These are phyloP conservation scores for Cardamine chenopodiifolia DNA, from an alignment of 345 rosid genomes.

Conservation along the genomic window DNA sequence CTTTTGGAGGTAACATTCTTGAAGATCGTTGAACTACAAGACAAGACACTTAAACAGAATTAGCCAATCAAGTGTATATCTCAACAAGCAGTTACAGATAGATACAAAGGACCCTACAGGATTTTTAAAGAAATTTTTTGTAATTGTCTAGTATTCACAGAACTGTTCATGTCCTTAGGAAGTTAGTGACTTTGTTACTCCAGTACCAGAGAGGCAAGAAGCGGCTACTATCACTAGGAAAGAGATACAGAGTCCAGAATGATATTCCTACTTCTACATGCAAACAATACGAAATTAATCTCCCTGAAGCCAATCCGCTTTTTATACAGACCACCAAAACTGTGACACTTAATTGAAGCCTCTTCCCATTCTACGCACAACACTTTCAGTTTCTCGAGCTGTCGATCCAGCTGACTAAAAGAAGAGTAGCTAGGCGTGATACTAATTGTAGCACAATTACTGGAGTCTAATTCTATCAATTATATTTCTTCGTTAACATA, in stretches of 20 bases:
- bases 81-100: constrained; percentile 16
- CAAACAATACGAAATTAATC: constrained; percentile 3
- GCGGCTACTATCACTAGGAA: constrained; percentile 12
- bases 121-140: not conserved
- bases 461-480: constrained; percentile 8
- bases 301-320: constrained; percentile 3
- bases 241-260: constrained; percentile 2
- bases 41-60: constrained; percentile 10
- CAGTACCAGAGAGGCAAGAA: constrained; percentile 7
- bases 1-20: constrained; percentile 96
- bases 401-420: constrained; percentile 7
- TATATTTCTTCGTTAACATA: not conserved
- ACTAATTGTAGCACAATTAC: constrained; percentile 1
- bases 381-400: constrained; percentile 2
- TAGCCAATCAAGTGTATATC: constrained; percentile 25
- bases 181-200: constrained; percentile 2
- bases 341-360: not conserved
- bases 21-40: constrained; percentile 83
- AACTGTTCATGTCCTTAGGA: not conserved
- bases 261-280: not conserved
- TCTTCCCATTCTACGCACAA: not conserved
- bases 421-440: constrained; percentile 8
- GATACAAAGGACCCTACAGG: not conserved
- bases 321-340: not conserved
- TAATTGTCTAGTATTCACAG: not conserved